Base-by-base conservation (phyloP, 495 filamentous ascomycete species). In the Mytilinidion resinicola region DNA sequence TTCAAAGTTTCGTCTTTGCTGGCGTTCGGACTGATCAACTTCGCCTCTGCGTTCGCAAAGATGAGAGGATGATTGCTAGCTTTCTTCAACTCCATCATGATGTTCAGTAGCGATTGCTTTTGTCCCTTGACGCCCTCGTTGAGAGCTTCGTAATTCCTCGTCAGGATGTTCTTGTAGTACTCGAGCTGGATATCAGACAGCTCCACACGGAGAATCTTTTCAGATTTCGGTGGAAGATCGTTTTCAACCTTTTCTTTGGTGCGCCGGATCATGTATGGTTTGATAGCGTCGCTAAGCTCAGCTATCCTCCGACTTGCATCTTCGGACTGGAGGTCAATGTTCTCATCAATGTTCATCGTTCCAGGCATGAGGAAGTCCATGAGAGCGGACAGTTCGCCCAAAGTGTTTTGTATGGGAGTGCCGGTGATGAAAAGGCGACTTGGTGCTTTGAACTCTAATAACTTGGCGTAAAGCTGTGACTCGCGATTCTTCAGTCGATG, bases 71-170 rank as follows among this genome's bases (percentile, higher is more conserved):
- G 93, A 61, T 97, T 97, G 78, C 91, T 96, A 62, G 91, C 90
- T 72, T 99, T 99, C 77, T 97, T 97, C 65, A 99, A 71, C 69
- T 99, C 95, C 92, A 99, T 99, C 80, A 96, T 96, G 68, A 99
- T 95, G 73, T 99, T 99, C 54, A 97, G 73, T n/a, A 97, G 74
- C 1, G 91, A 96, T 61, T 93, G 90, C 70, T 96, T 96, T 67
- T 89, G 85, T 8, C 91, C 93, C 51, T 81, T 90, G 25, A 84
- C 82, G 19, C 90, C 92, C 63, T 92, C 84, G 66, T 95, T 96
- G 48, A 99, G 80, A 8, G 92, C 93, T 30, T 90, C 87, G 65
- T 97, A 99, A 63, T 99, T 99, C 51, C 90, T 82, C 0, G 95
- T 96, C 9, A 99, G 80, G 59, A 99, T 97, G 67, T 97, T 96